Base-by-base conservation (phyloP, 306 rosid species). In the Cucumis melo region DNA sequence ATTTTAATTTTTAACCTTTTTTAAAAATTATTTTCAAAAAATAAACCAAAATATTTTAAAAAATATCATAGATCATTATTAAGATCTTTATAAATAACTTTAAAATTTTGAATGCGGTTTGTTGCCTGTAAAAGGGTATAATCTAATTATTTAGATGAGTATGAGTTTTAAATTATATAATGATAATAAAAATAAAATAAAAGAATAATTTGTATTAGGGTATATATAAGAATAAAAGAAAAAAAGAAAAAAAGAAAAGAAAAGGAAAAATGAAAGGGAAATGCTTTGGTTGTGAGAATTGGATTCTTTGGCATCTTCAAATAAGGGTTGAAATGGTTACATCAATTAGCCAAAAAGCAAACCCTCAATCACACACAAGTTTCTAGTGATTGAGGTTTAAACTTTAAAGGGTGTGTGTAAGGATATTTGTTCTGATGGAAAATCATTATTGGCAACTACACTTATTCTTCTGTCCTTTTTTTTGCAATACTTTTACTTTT, bases 341-440 rank as follows among this genome's bases (percentile, higher is more conserved):
- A 64, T 64, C 46, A 64, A 3, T 34, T 34, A 34, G 6, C 41
- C 24, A 64, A 17, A 61, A 63, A 63, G 70, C 42, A 63, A 63
- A 32, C 44, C 44, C 70, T 64, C 48, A 64, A 64, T 64, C 71
- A 64, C 71, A 64, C 71, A 36, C 46, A 64, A 64, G 71, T 64
- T 64, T 64, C 42, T 16, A 36, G 36, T 34, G 71, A 64, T 36
- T 34, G 46, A 64, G 71, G 24, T 36, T 64, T 34, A 34, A 64
- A 64, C n/a, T n/a, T n/a, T n/a, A n/a, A n/a, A n/a, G n/a, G n/a
- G n/a, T n/a, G 39, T 24, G 14, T 36, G 13, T 27, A 36, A 65
- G 16, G 50, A 65, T 65, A 36, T 65, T 65, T 65, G 50, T 65
- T 65, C 5, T n/a, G 39, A 19, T 10, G 73, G 70, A 66, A 66